Conservation (phyloP, 2,329 filamentous ascomycete genomes). For the Xylaria multiplex region DNA sequence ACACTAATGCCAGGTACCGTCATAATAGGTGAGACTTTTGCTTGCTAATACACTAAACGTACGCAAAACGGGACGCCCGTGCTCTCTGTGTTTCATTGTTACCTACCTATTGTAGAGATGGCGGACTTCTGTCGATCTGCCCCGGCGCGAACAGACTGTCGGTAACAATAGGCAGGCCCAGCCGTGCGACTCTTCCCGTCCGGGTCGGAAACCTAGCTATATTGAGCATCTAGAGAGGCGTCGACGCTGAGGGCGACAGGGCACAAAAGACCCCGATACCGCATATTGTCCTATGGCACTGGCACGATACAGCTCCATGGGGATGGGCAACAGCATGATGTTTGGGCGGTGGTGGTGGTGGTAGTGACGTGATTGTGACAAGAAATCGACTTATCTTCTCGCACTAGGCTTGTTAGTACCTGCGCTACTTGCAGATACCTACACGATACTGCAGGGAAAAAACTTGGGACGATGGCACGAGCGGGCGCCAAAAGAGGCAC, state of each 20-base stretch:
- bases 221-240: not conserved
- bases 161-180: constrained; percentile 24
- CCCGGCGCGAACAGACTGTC: constrained; percentile 29
- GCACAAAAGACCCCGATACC: constrained; percentile 22
- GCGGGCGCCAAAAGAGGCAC: constrained; percentile 7
- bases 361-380: constrained; percentile 35
- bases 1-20: constrained; percentile 25
- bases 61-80: not conserved
- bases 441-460: too few species aligned
- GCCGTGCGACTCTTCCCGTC: constrained; percentile 6
- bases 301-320: constrained; percentile 14
- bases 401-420: not conserved
- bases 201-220: not conserved
- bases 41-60: not conserved
- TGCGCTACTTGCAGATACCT: too few species aligned
- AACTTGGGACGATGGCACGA: not conserved
- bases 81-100: not conserved
- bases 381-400: not conserved
- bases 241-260: not conserved
- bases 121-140: constrained; percentile 24
- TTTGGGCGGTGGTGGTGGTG: constrained; percentile 1
- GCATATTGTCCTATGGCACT: not conserved
- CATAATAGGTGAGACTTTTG: constrained; percentile 9
- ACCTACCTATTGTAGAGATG: constrained; percentile 5
- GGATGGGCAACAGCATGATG: not conserved